Percentiles rank a stretch among this genome's conserved stretches.
Evolutionary conservation across 2,329 filamentous ascomycete genomes (phyloP).

Genomic region (Metarhizium robertsii): DNA sequence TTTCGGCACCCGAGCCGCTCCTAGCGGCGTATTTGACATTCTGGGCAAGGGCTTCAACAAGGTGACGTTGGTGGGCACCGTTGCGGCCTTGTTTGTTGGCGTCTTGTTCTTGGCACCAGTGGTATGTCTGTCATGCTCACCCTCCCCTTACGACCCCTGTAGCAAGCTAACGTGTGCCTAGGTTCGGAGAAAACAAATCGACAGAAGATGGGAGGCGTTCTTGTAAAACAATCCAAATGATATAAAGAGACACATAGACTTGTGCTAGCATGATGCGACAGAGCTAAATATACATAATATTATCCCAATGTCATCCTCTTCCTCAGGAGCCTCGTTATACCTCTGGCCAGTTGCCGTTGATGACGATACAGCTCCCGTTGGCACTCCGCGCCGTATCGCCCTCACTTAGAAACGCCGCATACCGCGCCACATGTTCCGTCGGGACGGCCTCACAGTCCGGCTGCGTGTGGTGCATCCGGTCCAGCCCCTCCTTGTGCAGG

Average conservation of each 20-base stretch:
- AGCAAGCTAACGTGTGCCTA: conserved; percentile 25
- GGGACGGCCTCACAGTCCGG: conserved; percentile 22
- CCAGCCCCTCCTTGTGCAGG: conserved; percentile 23
- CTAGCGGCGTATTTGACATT: conserved; percentile 85
- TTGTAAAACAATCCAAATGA: conserved; percentile 13
- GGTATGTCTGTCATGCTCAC: conserved; percentile 45
- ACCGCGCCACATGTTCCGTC: conserved; percentile 28
- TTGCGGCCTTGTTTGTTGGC: conserved; percentile 67
- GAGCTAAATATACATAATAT: not conserved
- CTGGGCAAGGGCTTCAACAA: conserved; percentile 92
- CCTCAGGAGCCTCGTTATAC: conserved; percentile 10
- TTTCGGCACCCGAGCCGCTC: conserved; percentile 78
- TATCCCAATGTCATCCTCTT: not conserved
- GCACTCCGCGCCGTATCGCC: conserved; percentile 18
- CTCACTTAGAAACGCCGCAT: conserved; percentile 24
- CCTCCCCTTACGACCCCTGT: no score
- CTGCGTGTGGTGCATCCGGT: conserved; percentile 14
- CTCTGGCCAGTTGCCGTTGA: conserved; percentile 28
- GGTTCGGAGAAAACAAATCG: conserved; percentile 59
- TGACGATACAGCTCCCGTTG: conserved; percentile 25
- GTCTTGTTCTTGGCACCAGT: conserved; percentile 75
- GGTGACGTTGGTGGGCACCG: conserved; percentile 72
- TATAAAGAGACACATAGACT: not conserved
- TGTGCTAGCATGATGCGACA: conserved; percentile 8
- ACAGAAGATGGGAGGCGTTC: conserved; percentile 47